A percentile compares a stretch with the other conserved stretches of the same genome.
These are phyloP conservation scores for Pulchroboletus neoregius DNA, from an alignment of 1,284 basidiomycete species.

Conservation along the genomic window DNA sequence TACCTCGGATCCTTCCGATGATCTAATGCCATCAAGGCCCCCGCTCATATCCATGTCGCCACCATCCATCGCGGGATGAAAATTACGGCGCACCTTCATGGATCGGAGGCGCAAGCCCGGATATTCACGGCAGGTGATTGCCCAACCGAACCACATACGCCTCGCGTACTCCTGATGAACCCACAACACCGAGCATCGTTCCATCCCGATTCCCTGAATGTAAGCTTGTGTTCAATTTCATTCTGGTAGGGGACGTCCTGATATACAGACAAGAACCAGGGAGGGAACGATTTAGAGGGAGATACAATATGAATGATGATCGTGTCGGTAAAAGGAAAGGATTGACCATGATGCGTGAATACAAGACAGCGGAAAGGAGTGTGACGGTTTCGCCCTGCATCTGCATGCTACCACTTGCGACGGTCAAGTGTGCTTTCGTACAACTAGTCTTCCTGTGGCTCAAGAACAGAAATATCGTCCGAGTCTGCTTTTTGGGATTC, in stretches of 20 bases:
- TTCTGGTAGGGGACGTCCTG: constrained; percentile 7
- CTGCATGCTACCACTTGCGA: neutral
- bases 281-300: neutral
- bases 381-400: neutral
- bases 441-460: constrained; percentile 7
- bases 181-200: too few species aligned
- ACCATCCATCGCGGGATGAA: too few species aligned
- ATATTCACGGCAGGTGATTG: too few species aligned
- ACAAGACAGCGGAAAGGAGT: constrained; percentile 9
- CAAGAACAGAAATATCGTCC: neutral
- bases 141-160: too few species aligned
- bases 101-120: too few species aligned
- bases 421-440: neutral
- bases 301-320: constrained; percentile 19
- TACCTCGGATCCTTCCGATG: too few species aligned
- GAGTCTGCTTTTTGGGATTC: constrained; percentile 7
- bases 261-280: constrained; percentile 15
- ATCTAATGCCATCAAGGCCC: too few species aligned
- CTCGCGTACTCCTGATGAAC: too few species aligned
- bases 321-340: neutral
- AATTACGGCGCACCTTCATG: too few species aligned
- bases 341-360: neutral
- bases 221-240: neutral
- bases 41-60: too few species aligned
- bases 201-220: too few species aligned